Evolutionary conservation across 768 basidiomycete genomes (phyloP), one percentile per base, ranked within the genome.

Genomic region (Amanita pallidorosea): DNA sequence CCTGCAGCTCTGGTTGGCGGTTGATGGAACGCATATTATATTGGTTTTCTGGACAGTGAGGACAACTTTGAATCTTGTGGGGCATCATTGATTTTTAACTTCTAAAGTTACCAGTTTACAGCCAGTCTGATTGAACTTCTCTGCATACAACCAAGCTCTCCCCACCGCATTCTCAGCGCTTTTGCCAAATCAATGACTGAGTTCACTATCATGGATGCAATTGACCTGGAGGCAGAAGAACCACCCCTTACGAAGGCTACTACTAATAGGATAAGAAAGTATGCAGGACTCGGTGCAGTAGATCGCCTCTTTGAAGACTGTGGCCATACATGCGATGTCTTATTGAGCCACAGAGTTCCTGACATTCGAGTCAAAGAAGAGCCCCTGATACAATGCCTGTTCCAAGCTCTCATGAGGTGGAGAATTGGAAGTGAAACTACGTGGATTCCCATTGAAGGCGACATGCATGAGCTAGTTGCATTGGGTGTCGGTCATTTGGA

Each of bases 71-170:
- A 13, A 45, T 8, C 25, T 29, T 45, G 44, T 17, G 44, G 31
- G 44, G 47, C 34, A 45, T 34, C 31, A 43, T 7, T 40, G 45
- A 47, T 35, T 6, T n/a, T 49, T 36, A 49, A 40, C 49, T 31
- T 25, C 43, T 46, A 27, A 47, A 58, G 57, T 40, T 50, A 56
- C 38, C 49, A 53, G n/a, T 33, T 56, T 25, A 57, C 55, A 37
- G 55, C 57, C 36, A 44, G 29, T 45, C 50, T 58, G 37, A 58
- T 58, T 45, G 55, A 56, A 52, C 46, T 58, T 42, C 51, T 56
- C 17, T 56, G 18, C 54, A 29, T 27, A 35, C 42, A 46, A 47
- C 23, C 43, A n/a, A 44, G 7, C 42, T 53, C 57, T 45, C 56
- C 33, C n/a, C n/a, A n/a, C n/a, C n/a, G n/a, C n/a, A n/a, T n/a